Conservation (phyloP, 495 filamentous ascomycete genomes). For the Aspergillus sparsus region DNA sequence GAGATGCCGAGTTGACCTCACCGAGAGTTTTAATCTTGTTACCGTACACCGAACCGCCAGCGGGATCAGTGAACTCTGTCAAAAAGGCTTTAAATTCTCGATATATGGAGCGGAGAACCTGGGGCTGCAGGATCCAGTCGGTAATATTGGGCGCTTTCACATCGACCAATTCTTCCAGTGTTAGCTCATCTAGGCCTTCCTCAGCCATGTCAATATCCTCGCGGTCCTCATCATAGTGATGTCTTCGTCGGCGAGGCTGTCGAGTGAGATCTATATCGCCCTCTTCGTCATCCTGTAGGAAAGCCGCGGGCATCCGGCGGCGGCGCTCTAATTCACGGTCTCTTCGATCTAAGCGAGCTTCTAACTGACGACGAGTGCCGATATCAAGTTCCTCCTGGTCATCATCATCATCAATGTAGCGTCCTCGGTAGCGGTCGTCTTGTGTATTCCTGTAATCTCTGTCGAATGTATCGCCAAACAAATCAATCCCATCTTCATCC, state of each 20-base stretch:
- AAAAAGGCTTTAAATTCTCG: conserved; percentile 97
- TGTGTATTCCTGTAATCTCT: conserved; percentile 69
- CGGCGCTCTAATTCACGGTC: conserved; percentile 77
- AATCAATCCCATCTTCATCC: conserved; percentile 89
- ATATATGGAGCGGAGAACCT: conserved; percentile 90
- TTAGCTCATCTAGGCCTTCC: conserved; percentile 92
- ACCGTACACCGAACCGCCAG: conserved; percentile 89
- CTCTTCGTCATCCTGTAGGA: conserved; percentile 87
- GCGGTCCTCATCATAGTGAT: conserved; percentile 89
- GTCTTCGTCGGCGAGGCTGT: conserved; percentile 75
- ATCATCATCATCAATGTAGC: conserved; percentile 77
- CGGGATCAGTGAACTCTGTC: conserved; percentile 89
- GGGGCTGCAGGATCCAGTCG: conserved; percentile 90
- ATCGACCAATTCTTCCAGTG: conserved; percentile 86
- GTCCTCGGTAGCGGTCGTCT: conserved; percentile 66
- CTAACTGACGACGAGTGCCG: conserved; percentile 72
- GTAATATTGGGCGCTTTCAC: conserved; percentile 90
- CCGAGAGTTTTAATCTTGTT: conserved; percentile 89
- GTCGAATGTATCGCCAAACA: conserved; percentile 90
- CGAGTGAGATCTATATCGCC: conserved; percentile 77
- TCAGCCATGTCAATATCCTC: conserved; percentile 87
- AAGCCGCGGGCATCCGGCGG: conserved; percentile 77
- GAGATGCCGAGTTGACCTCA: conserved; percentile 92
- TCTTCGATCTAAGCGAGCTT: conserved; percentile 78
- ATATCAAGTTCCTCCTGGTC: conserved; percentile 74